Evolutionary conservation across 257 asterid genomes (phyloP).

Genomic region (Solanum piurae): DNA sequence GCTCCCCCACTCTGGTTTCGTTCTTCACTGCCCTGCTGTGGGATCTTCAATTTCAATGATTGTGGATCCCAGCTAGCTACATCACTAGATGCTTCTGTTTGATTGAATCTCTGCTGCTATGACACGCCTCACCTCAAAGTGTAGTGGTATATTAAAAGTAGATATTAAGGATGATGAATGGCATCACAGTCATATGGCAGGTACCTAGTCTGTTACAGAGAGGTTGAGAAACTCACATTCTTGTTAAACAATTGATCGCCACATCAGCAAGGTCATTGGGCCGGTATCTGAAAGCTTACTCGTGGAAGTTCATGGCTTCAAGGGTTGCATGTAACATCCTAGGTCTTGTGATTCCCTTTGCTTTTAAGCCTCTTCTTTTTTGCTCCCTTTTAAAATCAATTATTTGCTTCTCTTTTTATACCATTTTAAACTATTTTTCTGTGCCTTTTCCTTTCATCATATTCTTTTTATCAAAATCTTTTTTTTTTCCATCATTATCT

Average conservation of each 20-base stretch:
- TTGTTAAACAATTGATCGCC: not conserved
- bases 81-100: slow-evolving; percentile 67
- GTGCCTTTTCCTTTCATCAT: not conserved
- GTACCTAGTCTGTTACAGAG: slow-evolving; percentile 33
- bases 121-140: slow-evolving; percentile 48
- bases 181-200: slow-evolving; percentile 61
- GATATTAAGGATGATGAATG: slow-evolving; percentile 33
- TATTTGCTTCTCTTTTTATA: not conserved
- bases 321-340: not conserved
- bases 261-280: not conserved
- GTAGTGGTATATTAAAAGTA: slow-evolving; percentile 40
- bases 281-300: not conserved
- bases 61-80: slow-evolving; percentile 88
- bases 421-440: not conserved
- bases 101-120: slow-evolving; percentile 61
- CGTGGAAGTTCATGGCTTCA: not conserved
- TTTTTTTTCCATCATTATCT: no score
- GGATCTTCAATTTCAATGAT: slow-evolving; percentile 86
- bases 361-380: not conserved
- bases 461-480: not conserved
- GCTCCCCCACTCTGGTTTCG: slow-evolving; percentile 82
- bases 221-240: slow-evolving; percentile 7
- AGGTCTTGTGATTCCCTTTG: not conserved
- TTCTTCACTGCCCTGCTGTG: slow-evolving; percentile 72
- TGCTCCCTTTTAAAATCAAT: no score